phyloP scores from a whole-genome alignment of 2,329 filamentous ascomycete species.

The Dactylellina drechsleri region DNA sequence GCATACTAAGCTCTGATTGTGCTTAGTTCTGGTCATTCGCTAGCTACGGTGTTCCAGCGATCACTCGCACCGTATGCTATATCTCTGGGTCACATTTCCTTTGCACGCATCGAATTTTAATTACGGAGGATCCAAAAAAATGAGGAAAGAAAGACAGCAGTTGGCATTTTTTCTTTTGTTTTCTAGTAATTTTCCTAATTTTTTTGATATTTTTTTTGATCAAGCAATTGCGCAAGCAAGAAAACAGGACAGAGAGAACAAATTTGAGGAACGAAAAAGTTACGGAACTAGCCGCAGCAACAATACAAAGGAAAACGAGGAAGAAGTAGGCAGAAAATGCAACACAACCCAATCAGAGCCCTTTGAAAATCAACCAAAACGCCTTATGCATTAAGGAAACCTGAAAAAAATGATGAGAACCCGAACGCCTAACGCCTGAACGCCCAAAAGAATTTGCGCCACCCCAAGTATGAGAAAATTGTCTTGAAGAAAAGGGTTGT shows the following conservation, averaged over 20 bases:
- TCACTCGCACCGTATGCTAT: no score
- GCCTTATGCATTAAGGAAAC: not conserved
- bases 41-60: no score
- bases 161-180: conserved; percentile 19
- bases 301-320: not conserved
- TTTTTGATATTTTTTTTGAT: conserved; percentile 1
- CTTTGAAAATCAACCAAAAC: not conserved
- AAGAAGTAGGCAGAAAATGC: conserved; percentile 7
- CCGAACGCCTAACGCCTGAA: conserved; percentile 28
- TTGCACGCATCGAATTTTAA: not conserved
- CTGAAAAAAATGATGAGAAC: not conserved
- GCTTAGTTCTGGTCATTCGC: no score
- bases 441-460: conserved; percentile 4
- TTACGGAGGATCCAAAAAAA: conserved; percentile 12
- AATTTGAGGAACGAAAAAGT: not conserved
- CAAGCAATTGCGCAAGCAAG: not conserved
- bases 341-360: conserved; percentile 7
- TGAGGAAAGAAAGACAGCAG: conserved; percentile 21
- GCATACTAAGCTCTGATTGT: no score
- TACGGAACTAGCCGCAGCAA: conserved; percentile 5
- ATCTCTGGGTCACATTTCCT: not conserved
- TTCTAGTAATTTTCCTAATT: conserved; percentile 9
- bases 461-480: not conserved
- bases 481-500: conserved; percentile 18
- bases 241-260: not conserved